These are phyloP conservation scores for Hortiboletus campestris DNA, from an alignment of 768 basidiomycete species.

Conservation along the genomic window DNA sequence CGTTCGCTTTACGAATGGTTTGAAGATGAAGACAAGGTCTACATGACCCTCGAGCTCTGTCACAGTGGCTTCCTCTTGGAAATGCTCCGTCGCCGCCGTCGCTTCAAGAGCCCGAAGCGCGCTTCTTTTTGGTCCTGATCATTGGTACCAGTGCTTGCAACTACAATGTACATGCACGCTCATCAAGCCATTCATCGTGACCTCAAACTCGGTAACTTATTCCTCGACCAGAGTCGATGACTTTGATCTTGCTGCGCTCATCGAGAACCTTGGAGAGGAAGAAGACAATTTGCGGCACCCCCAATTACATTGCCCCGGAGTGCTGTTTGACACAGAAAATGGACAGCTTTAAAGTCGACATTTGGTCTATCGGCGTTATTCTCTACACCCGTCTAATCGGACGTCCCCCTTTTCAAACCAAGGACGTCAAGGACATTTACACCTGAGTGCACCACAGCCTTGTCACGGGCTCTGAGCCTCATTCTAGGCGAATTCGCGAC, in stretches of 20 bases:
- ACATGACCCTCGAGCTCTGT: constrained; percentile 95
- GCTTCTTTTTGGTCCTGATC: constrained; percentile 91
- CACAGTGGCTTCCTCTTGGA: constrained; percentile 88
- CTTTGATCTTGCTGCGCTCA: constrained; percentile 94
- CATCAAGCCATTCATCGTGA: constrained; percentile 98
- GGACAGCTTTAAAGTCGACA: constrained; percentile 98
- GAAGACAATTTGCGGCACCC: constrained; percentile 99
- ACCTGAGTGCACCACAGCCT: constrained; percentile 49
- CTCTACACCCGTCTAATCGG: constrained; percentile 93
- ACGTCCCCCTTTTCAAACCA: constrained; percentile 96
- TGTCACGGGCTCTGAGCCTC: constrained; percentile 1
- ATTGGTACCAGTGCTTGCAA: constrained; percentile 95
- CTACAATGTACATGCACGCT: constrained; percentile 96
- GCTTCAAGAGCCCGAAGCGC: constrained; percentile 89
- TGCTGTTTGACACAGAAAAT: constrained; percentile 91
- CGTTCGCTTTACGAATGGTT: constrained; percentile 92
- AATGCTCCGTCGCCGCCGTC: constrained; percentile 80
- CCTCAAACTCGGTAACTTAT: constrained; percentile 93
- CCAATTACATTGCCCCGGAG: constrained; percentile 98
- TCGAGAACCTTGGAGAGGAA: constrained; percentile 95
- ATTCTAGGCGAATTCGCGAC: constrained; percentile 79
- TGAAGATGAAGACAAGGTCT: constrained; percentile 93
- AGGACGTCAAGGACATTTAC: constrained; percentile 96
- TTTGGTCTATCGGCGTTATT: constrained; percentile 97
- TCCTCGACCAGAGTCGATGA: constrained; percentile 95